Evolutionary conservation across 2,329 filamentous ascomycete genomes (phyloP), one percentile per base, ranked within the genome.

Genomic region (Aspergillus sp.): DNA sequence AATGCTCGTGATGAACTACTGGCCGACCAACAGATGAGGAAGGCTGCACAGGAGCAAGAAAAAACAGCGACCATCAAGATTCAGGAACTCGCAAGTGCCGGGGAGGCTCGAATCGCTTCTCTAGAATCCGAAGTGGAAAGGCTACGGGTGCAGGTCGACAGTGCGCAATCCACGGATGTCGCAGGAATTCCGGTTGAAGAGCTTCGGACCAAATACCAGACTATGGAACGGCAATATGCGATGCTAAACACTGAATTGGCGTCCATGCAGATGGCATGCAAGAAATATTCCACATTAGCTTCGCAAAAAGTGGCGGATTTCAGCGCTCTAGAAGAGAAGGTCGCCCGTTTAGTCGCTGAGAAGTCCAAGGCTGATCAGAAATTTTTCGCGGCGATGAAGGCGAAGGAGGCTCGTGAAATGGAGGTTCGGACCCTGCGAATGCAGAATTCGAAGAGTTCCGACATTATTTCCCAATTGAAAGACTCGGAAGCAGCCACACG

Each of bases 321-420:
- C 45, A 74, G 77, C 5, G 76, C 79, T 3, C 74, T 89, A 62
- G 90, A 97, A 70, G 90, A 95, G 48, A 86, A 85, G 53, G 75
- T 91, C 33, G 73, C 81, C 15, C 76, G 86, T 20, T 73, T 94
- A 17, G 82, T 81, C 37, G 88, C 89, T 0, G 90, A 98, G 69
- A 98, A 98, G 73, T 84, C 85, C 55, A 97, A 96, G 69, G 91
- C 91, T 1, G 93, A 98, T 62, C 91, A 97, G 63, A 97, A 97
- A 69, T 98, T 95, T 65, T 97, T 97, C 67, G 88, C 88, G 1
- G 89, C 90, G 7, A 90, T 95, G 77, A 96, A 95, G 65, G 86
- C 90, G 57, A 94, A 91, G 62, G 91, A 97, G 61, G 84, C 86
- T 41, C 80, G 89, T 44, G 85, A 90, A 49, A 78, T 81, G 49